Evolutionary conservation across 176 grass and related monocot species (phyloP).

Genomic region (sorghum (Sorghum bicolor)): Sorghum_bicolor_NCBIv3 NC_012877.2:61549001-61549500

Average conservation of each 20-base stretch:
- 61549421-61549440: not conserved
- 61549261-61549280: conserved; percentile 28
- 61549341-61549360: not conserved
- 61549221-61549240: not conserved
- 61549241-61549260: conserved; percentile 18
- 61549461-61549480: not conserved
- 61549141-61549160: not conserved
- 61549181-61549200: not conserved
- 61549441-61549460: not conserved
- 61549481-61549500: not conserved
- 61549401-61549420: not conserved
- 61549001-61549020: not conserved
- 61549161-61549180: not conserved
- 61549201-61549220: not conserved
- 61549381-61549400: not conserved
- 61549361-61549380: not conserved
- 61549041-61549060: not conserved
- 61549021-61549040: not conserved
- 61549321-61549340: conserved; percentile 11
- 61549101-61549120: not conserved
- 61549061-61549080: not conserved
- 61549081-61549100: not conserved
- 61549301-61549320: conserved; percentile 17
- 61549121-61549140: not conserved
- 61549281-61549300: not conserved